Conservation (phyloP, 768 basidiomycete genomes). For the Boletus rubescentipes region DNA sequence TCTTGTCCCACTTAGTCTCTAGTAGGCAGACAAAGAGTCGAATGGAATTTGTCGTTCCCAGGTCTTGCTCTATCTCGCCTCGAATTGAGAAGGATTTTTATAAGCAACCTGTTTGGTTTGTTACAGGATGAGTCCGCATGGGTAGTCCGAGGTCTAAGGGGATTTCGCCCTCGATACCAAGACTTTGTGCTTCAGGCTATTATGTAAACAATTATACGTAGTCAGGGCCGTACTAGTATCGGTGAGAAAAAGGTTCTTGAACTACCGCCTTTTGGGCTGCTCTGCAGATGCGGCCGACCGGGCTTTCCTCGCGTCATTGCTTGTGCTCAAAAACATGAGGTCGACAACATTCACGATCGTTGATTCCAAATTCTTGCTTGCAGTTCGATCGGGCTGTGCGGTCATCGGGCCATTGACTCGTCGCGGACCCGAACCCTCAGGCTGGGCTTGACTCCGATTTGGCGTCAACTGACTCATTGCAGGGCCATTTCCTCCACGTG, state of each 20-base stretch:
- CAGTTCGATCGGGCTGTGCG: neutral
- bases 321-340: neutral
- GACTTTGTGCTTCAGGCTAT: no score
- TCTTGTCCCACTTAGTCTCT: no score
- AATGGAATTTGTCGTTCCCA: no score
- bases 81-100: neutral
- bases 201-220: no score
- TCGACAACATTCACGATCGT: neutral
- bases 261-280: no score
- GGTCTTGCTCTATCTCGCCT: no score
- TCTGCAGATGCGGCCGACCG: no score
- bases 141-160: no score
- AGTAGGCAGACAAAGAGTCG: neutral
- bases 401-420: neutral
- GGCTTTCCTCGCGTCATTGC: neutral
- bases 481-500: no score
- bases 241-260: no score
- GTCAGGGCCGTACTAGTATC: no score
- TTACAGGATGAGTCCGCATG: neutral
- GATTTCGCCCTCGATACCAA: no score
- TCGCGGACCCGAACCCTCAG: neutral
- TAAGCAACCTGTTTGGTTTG: neutral
- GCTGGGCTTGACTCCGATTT: neutral
- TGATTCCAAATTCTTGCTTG: neutral
- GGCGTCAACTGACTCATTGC: neutral